Evolutionary conservation across 2,329 filamentous ascomycete species (phyloP).

Genomic region (Epichloe elymi): DNA sequence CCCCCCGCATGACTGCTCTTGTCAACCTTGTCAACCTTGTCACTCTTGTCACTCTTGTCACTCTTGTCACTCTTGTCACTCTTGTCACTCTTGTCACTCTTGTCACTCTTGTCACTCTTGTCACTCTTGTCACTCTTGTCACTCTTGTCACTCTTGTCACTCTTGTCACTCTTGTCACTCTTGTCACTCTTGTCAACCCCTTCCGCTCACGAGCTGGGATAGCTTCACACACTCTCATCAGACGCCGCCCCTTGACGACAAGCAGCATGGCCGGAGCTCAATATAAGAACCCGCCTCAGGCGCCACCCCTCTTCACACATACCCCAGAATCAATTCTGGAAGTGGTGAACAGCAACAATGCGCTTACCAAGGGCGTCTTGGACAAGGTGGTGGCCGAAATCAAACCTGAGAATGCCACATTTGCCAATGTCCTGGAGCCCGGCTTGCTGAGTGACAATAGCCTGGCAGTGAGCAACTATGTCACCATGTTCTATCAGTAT

Average conservation of each 20-base stretch:
- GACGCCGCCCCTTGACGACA: constrained; percentile 27
- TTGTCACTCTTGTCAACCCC: constrained; percentile 44
- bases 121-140: constrained; percentile 18
- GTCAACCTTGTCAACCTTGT: constrained; percentile 20
- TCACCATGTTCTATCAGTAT: constrained; percentile 69
- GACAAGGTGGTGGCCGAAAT: constrained; percentile 56
- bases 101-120: constrained; percentile 34
- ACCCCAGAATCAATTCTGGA: constrained; percentile 55
- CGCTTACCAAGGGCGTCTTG: constrained; percentile 46
- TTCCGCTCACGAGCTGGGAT: constrained; percentile 24
- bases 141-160: constrained; percentile 40
- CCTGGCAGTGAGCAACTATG: constrained; percentile 44
- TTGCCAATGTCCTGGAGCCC: constrained; percentile 45
- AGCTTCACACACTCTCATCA: constrained; percentile 5
- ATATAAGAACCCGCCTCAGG: constrained; percentile 63
- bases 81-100: constrained; percentile 27
- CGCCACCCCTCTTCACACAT: constrained; percentile 64
- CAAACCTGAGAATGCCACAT: constrained; percentile 37
- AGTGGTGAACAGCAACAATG: constrained; percentile 54
- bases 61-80: constrained; percentile 41
- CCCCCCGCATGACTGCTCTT: constrained; percentile 43
- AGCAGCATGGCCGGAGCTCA: constrained; percentile 51
- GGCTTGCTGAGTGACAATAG: constrained; percentile 62
- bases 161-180: constrained; percentile 1
- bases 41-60: constrained; percentile 38